Evolutionary conservation across 257 asterid species (phyloP).

Genomic region (Sherardia arvensis): DNA sequence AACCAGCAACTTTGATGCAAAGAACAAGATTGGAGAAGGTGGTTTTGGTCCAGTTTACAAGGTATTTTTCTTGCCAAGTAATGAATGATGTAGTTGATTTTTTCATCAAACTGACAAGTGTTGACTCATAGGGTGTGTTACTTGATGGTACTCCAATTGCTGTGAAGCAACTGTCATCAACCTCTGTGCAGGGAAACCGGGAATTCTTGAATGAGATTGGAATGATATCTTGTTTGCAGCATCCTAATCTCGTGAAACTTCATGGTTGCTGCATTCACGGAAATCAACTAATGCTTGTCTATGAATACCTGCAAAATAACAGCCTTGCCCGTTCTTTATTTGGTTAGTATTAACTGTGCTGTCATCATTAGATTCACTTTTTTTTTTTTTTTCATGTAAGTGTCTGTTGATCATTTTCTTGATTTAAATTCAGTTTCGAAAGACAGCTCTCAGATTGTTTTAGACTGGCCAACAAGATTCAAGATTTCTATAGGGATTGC

Average conservation of each 20-base stretch:
- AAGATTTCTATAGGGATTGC: constrained; percentile 70
- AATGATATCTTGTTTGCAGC: constrained; percentile 75
- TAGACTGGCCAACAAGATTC: constrained; percentile 79
- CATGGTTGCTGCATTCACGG: constrained; percentile 83
- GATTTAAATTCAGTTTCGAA: constrained; percentile 33
- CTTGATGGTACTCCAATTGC: constrained; percentile 70
- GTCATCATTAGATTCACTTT: not conserved
- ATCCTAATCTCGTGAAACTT: constrained; percentile 80
- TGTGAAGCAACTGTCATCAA: constrained; percentile 73
- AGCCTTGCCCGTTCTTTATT: constrained; percentile 70
- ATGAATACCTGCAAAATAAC: constrained; percentile 83
- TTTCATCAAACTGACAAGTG: constrained; percentile 14
- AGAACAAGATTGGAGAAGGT: constrained; percentile 87
- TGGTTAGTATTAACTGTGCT: constrained; percentile 27
- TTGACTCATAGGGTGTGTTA: constrained; percentile 47
- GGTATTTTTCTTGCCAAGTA: constrained; percentile 26
- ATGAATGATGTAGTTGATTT: not conserved
- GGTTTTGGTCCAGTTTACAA: constrained; percentile 94
- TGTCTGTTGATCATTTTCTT: not conserved
- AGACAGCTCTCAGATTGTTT: constrained; percentile 39
- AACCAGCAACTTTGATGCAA: constrained; percentile 65
- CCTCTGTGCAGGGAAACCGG: constrained; percentile 79
- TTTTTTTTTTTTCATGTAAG: not conserved
- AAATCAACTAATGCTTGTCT: constrained; percentile 65
- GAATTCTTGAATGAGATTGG: constrained; percentile 80